phyloP scores from a whole-genome alignment of 1,284 basidiomycete species.

The Mrakiaceae sp. region DNA sequence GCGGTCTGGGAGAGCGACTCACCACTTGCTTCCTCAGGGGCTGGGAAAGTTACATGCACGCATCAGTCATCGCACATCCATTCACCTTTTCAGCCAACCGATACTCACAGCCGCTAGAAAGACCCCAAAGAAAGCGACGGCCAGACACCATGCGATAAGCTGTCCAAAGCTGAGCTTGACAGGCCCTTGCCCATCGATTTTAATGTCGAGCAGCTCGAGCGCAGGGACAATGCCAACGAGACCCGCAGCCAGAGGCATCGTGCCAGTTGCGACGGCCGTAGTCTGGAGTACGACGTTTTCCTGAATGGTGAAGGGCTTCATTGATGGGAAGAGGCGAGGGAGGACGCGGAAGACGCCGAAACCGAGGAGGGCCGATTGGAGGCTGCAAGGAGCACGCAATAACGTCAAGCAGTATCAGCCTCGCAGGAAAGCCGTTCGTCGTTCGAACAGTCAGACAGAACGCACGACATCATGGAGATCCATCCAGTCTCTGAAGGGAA shows the following conservation, averaged over 20 bases:
- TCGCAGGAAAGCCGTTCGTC: no score
- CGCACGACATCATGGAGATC: conserved; percentile 58
- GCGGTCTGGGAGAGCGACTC: conserved; percentile 26
- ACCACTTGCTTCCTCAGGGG: conserved; percentile 88
- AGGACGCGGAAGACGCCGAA: conserved; percentile 67
- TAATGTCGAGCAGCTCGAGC: conserved; percentile 59
- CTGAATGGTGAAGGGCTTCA: conserved; percentile 56
- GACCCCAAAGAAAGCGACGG: conserved; percentile 78
- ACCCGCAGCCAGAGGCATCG: conserved; percentile 83
- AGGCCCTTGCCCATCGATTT: conserved; percentile 62
- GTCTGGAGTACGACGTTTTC: conserved; percentile 92
- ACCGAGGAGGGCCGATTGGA: conserved; percentile 83
- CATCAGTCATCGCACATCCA: no score
- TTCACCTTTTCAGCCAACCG: no score
- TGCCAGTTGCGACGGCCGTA: conserved; percentile 76
- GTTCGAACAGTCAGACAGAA: no score
- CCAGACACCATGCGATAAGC: conserved; percentile 70
- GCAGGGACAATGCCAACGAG: conserved; percentile 93
- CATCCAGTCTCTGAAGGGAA: conserved; percentile 27
- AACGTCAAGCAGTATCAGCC: no score
- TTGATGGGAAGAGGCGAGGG: conserved; percentile 21
- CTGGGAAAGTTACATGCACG: no score
- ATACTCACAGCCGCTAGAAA: neutral
- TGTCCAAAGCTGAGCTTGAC: conserved; percentile 59
- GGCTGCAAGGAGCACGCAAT: conserved; percentile 18